Base-by-base conservation (phyloP, 495 filamentous ascomycete genomes). In the Rostrohypoxylon terebratum region DNA sequence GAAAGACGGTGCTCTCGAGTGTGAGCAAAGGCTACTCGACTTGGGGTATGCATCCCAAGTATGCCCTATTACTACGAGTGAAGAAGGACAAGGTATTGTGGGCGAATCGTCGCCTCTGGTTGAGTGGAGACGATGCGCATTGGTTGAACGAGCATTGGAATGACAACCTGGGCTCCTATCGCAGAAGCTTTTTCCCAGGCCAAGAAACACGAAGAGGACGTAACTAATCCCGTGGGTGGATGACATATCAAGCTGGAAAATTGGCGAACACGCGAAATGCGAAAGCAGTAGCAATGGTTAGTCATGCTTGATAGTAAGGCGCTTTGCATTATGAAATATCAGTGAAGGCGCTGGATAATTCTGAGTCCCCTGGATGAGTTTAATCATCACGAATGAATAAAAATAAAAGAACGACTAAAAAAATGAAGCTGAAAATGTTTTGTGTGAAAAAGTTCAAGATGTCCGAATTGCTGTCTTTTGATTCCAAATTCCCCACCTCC, bases 21-120 rank as follows among this genome's bases (percentile, higher is more conserved):
- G 75, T 81, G 33, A 59, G 71, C 2, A 78, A 69, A 59, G 83
- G 85, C 1, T 87, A 87, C 66, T 83, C 82, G 5, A 36, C 4
- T 31, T 51, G 57, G 68, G 71, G 55, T 3, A 36, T 73, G 40
- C 10, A 36, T 14, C 21, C 0, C 0, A 18, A 34, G 0, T 23
- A 57, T 16, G 62, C 62, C 4, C 48, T 71, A 11, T 28, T 62
- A 4, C 20, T 61, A 31, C 68, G 68, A 4, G 11, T 25, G 1
- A 28, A 38, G n/a, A 61, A 57, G 48, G 68, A 71, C 20, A 16
- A n/a, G 3, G 9, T 59, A 6, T 5, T 70, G 33, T 14, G 21
- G 14, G n/a, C 4, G 20, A 59, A 34, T 20, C 51, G 51, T 8
- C 28, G 51, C 14, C 14, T 36, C 51, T 55, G 51, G 51, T 16